Base-by-base conservation (phyloP, 176 grass and related monocot genomes). In the Eragrostis curvula region DNA sequence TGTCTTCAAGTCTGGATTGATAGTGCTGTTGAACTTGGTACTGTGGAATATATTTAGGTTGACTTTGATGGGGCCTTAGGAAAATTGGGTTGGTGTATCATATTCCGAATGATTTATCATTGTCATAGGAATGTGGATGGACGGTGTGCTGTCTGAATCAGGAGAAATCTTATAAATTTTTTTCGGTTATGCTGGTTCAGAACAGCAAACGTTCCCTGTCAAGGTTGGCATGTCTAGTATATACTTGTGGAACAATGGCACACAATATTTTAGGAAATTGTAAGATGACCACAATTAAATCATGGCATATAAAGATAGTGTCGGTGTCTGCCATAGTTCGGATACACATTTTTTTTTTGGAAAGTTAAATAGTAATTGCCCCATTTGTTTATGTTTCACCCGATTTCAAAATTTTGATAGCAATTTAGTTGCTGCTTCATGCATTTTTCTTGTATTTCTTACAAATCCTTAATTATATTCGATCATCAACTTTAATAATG, bases 101-200 rank as follows among this genome's bases (percentile, higher is more conserved):
- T 66, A 50, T 23, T 14, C 58, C 0, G 1, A 45, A 56, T 55
- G 21, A 85, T 55, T 28, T 83, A 50, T 44, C 6, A 27, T 46
- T 40, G 42, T 76, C 45, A 36, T 64, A 81, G 64, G 64, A 81
- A 47, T 64, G 24, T 23, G 43, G n/a, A 5, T 70, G 45, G 45
- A 61, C 48, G 8, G 43, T 63, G 17, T 84, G 24, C 32, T 64
- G 28, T 72, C 12, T 68, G 64, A 70, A 65, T 77, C 25, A 77
- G 23, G 64, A 78, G 46, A 88, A 88, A 59, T 16, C 42, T 88
- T 3, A 43, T 66, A 73, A 43, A 66, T 57, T 60, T 65, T n/a
- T 1, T 36, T 36, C 4, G 32, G 53, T 42, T 71, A 52, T 79
- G 58, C 44, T 85, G 36, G 18, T 68, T 44, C 40, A n/a, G 74